A percentile compares a stretch with the other conserved stretches of the same genome.
phyloP scores from a whole-genome alignment of 2,329 filamentous ascomycete species.

The Thielaviopsis euricoi region DNA sequence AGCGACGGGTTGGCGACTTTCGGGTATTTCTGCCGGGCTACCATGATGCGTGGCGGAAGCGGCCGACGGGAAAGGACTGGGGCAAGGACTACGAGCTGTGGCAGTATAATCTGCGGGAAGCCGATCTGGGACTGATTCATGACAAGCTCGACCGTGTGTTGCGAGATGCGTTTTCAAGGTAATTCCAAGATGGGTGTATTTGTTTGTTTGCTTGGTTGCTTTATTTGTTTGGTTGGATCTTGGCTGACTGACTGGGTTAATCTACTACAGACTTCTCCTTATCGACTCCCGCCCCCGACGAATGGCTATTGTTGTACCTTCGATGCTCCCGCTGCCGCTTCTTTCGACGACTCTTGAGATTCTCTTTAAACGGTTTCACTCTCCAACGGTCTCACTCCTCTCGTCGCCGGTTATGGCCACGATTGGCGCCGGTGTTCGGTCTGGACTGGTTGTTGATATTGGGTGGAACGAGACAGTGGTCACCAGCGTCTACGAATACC shows the following conservation, averaged over 20 bases:
- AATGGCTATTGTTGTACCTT: constrained; percentile 59
- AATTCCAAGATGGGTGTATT: constrained; percentile 26
- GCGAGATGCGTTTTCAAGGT: constrained; percentile 69
- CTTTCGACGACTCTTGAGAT: constrained; percentile 61
- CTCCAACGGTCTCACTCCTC: constrained; percentile 65
- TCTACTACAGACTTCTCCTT: constrained; percentile 35
- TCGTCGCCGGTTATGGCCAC: constrained; percentile 59
- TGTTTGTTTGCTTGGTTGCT: constrained; percentile 16
- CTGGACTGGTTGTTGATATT: constrained; percentile 75
- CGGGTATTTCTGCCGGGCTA: constrained; percentile 47
- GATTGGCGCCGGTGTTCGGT: constrained; percentile 66
- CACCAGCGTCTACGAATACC: constrained; percentile 79
- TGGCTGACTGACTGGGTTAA: neutral
- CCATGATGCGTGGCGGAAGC: constrained; percentile 29
- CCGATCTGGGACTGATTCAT: constrained; percentile 64
- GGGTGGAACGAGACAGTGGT: constrained; percentile 84
- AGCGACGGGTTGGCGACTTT: constrained; percentile 68
- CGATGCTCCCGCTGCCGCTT: constrained; percentile 59
- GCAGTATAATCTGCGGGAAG: constrained; percentile 52
- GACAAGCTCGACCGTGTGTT: constrained; percentile 77
- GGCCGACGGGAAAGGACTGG: constrained; percentile 37
- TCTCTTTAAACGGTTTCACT: constrained; percentile 65
- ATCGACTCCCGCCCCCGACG: constrained; percentile 63
- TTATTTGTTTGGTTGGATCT: neutral
- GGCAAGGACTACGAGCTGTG: constrained; percentile 58